Conservation (phyloP, 495 filamentous ascomycete species). For the Rostrohypoxylon terebratum region DNA sequence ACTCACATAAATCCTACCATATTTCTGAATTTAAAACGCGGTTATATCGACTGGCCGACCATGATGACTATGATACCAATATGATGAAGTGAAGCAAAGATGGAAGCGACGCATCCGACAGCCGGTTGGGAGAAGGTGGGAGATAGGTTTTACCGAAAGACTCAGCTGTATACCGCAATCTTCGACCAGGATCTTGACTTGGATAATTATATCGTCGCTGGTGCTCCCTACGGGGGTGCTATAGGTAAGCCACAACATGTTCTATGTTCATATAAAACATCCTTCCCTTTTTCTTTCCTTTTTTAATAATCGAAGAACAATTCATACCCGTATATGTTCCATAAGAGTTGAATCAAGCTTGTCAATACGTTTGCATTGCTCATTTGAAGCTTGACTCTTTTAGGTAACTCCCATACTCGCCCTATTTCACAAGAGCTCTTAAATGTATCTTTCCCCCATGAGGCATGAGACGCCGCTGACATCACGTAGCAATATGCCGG, state of each 20-base stretch:
- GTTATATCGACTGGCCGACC: slow-evolving; percentile 9
- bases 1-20: background rate
- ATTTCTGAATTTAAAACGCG: slow-evolving; percentile 1
- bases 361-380: background rate
- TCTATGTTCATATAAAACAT: background rate
- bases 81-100: slow-evolving; percentile 56
- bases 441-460: background rate
- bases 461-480: slow-evolving; percentile 36
- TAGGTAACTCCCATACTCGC: background rate
- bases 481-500: slow-evolving; percentile 78
- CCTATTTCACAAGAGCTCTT: slow-evolving; percentile 5
- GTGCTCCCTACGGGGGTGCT: slow-evolving; percentile 94
- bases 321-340: background rate
- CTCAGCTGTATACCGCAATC: slow-evolving; percentile 88
- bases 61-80: slow-evolving; percentile 39
- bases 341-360: background rate
- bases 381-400: background rate
- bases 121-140: slow-evolving; percentile 94
- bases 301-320: background rate
- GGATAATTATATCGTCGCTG: slow-evolving; percentile 91
- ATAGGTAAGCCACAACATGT: slow-evolving; percentile 70
- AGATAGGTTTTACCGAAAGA: slow-evolving; percentile 92
- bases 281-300: slow-evolving; percentile 3
- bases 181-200: slow-evolving; percentile 94
- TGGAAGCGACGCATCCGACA: slow-evolving; percentile 73